Evolutionary conservation across 352 stramenopile genomes (phyloP).

Genomic region (Pythium vanterpoolii): DNA sequence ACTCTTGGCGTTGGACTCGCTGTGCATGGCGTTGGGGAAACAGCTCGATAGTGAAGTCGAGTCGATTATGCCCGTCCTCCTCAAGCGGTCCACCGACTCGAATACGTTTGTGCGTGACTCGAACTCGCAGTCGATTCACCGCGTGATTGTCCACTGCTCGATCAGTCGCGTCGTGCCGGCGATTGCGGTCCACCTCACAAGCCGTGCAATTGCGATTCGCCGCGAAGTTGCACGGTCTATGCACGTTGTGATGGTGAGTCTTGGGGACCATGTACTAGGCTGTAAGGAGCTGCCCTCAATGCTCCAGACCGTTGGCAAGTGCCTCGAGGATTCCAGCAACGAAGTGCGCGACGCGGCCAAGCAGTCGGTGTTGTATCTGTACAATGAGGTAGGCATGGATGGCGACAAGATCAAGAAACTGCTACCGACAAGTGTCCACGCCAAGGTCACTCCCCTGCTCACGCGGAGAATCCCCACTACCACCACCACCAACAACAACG

Average conservation of each 20-base stretch:
- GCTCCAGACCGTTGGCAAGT: constrained; percentile 49
- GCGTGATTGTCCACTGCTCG: constrained; percentile 57
- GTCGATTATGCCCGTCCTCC: constrained; percentile 48
- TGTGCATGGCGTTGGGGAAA: constrained; percentile 43
- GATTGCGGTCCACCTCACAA: constrained; percentile 36
- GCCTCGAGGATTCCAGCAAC: constrained; percentile 73
- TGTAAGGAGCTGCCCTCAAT: constrained; percentile 42
- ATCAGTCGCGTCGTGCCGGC: constrained; percentile 39
- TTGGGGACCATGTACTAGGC: constrained; percentile 30
- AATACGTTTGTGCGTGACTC: constrained; percentile 78
- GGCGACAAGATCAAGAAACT: constrained; percentile 49
- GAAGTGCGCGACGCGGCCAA: constrained; percentile 70
- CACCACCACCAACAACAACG: neutral
- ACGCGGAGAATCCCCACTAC: neutral
- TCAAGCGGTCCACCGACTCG: constrained; percentile 65
- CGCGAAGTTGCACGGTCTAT: constrained; percentile 58
- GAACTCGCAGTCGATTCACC: constrained; percentile 38
- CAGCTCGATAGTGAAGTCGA: constrained; percentile 62
- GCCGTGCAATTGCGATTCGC: constrained; percentile 49
- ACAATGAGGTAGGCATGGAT: constrained; percentile 36
- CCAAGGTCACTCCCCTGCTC: constrained; percentile 50
- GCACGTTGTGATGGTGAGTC: constrained; percentile 42
- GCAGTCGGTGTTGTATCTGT: constrained; percentile 52
- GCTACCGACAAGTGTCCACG: constrained; percentile 34
- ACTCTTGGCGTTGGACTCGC: constrained; percentile 60